Evolutionary conservation across 805 yeast genomes (phyloP), one percentile per base, ranked within the genome.

Genomic region (Ogataea populi-albae): DNA sequence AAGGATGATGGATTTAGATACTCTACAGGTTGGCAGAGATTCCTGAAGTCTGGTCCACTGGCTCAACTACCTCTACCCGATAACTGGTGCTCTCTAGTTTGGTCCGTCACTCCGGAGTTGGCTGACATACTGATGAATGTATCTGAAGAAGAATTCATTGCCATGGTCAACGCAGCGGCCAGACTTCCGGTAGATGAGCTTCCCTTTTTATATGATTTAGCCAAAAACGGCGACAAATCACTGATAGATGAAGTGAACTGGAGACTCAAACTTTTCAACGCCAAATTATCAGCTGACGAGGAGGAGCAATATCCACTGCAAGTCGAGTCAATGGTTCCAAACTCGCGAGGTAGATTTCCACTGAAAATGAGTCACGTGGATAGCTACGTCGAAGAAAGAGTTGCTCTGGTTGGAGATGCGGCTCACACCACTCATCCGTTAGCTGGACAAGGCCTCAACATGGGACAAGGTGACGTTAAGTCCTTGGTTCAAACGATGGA

Each of bases 381-480:
- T 53, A 75, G 84, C 1, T 93, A 93, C 56, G 78, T 86, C 14
- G 77, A 77, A 2, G 89, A 85, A 3, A 70, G 98, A 47, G 73
- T 91, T 20, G 98, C 97, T 0, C 65, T 93, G n/a, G 85, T 91
- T 7, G 98, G 98, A 17, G 98, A 93, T 62, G 98, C 98, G 1
- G 98, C 98, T 0, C 98, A 93, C 52, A 83, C 97, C 0, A 86
- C 96, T 1, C 98, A 93, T 58, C 98, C 98, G 3, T 69, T 93
- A 41, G 97, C 97, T 4, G 98, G 98, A 7, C 98, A 93, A 62
- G 98, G 98, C 17, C 72, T 93, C 38, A 93, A 93, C 60, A 88
- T 91, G 96, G 98, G 98, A 15, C 97, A 89, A 59, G 81, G 83
- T 18, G 98, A 93, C 57, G 96, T 86, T 2, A 79, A 80, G 39